Conservation (phyloP, 2,329 filamentous ascomycete species). For the Cercospora canescens region DNA sequence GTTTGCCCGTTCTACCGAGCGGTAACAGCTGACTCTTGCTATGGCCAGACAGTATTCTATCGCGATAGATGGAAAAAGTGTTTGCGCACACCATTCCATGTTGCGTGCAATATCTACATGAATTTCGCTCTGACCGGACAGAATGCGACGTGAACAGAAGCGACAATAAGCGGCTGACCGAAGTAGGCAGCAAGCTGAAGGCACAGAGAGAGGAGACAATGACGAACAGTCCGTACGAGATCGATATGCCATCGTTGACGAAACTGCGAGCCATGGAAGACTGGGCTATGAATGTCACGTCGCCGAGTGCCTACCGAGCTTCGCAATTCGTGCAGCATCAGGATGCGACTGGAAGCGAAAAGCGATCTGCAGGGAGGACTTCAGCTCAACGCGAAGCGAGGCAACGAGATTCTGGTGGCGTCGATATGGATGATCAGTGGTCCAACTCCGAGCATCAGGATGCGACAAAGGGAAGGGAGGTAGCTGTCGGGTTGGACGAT, state of each 20-base stretch:
- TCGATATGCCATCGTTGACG: background rate
- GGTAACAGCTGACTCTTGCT: background rate
- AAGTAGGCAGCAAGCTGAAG: no score
- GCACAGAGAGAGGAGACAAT: background rate
- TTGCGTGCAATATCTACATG: background rate
- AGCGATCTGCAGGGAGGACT: no score
- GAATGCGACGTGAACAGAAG: background rate
- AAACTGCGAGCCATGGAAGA: background rate
- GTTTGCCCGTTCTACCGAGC: background rate
- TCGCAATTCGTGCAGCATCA: no score
- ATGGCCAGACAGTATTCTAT: background rate
- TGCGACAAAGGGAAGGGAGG: no score
- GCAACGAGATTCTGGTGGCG: no score
- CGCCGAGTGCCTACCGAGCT: background rate
- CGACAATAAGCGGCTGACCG: no score
- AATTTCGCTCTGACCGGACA: background rate
- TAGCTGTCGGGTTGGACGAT: no score
- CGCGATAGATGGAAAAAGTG: background rate
- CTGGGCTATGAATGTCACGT: background rate
- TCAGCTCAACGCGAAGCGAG: no score
- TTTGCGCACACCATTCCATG: background rate
- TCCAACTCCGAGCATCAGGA: background rate
- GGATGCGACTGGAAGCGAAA: no score
- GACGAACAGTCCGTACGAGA: constrained; percentile 5
- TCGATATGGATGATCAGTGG: background rate